These are phyloP conservation scores for Acanthamoeba triangularis DNA, from an alignment of 208 protist genomes.

Conservation along the genomic window DNA sequence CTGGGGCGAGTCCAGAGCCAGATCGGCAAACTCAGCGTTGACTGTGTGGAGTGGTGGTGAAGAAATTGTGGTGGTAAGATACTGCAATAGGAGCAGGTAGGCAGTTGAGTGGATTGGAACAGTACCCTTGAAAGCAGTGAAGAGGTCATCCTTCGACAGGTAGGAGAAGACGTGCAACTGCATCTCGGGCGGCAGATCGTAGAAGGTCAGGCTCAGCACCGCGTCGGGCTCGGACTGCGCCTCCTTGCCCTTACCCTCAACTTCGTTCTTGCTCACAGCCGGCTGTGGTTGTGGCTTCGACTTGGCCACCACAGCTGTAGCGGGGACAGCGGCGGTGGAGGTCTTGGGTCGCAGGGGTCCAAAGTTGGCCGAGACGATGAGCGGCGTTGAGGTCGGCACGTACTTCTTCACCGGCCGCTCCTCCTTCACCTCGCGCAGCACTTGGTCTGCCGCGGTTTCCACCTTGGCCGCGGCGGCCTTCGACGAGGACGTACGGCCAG, in stretches of 20 bases:
- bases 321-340: background rate
- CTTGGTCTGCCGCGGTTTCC: too few relatives aligned
- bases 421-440: background rate
- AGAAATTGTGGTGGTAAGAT: too few relatives aligned
- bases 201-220: background rate
- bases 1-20: background rate
- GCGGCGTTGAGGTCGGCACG: background rate
- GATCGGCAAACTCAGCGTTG: background rate
- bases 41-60: background rate
- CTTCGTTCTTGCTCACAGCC: background rate
- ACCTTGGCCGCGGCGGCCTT: too few relatives aligned
- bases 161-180: constrained; percentile 38
- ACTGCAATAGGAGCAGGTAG: too few relatives aligned
- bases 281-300: too few relatives aligned
- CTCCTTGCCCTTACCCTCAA: background rate
- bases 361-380: constrained; percentile 17
- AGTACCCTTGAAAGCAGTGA: constrained; percentile 13
- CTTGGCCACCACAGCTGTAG: too few relatives aligned
- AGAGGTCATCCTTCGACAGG: background rate
- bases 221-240: background rate
- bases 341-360: background rate
- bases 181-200: constrained; percentile 16
- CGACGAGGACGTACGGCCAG: too few relatives aligned
- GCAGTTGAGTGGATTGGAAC: background rate
- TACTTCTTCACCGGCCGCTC: constrained; percentile 2